Evolutionary conservation across 495 filamentous ascomycete species (phyloP).

Genomic region (Paragyromitra xinjiangensis): DNA sequence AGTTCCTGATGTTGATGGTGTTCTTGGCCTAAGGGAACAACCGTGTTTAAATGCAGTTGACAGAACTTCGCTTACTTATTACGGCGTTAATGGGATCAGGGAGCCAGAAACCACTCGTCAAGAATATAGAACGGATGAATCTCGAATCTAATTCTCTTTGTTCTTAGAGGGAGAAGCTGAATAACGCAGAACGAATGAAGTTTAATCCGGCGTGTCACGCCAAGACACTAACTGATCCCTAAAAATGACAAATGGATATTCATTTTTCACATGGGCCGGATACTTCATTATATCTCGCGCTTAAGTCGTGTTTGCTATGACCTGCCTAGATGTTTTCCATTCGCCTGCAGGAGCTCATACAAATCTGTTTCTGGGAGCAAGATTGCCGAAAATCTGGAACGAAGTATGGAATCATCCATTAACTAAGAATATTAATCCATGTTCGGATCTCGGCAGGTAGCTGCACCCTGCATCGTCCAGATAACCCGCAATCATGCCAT

Average conservation of each 20-base stretch:
- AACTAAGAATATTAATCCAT: neutral
- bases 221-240: neutral
- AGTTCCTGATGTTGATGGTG: neutral
- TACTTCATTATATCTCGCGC: neutral
- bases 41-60: neutral
- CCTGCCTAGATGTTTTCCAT: neutral
- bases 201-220: neutral
- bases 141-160: neutral
- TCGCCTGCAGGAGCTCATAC: neutral
- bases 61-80: neutral
- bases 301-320: neutral
- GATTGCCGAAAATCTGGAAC: neutral
- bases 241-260: neutral
- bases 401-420: neutral
- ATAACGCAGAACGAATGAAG: neutral
- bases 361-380: neutral
- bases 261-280: neutral
- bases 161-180: neutral
- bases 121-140: neutral
- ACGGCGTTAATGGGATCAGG: neutral
- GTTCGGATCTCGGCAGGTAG: neutral
- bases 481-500: neutral
- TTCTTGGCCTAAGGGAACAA: neutral
- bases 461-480: neutral
- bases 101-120: neutral